These are phyloP conservation scores for Kuraishia capsulata DNA, from an alignment of 805 yeast species.

Conservation along the genomic window DNA sequence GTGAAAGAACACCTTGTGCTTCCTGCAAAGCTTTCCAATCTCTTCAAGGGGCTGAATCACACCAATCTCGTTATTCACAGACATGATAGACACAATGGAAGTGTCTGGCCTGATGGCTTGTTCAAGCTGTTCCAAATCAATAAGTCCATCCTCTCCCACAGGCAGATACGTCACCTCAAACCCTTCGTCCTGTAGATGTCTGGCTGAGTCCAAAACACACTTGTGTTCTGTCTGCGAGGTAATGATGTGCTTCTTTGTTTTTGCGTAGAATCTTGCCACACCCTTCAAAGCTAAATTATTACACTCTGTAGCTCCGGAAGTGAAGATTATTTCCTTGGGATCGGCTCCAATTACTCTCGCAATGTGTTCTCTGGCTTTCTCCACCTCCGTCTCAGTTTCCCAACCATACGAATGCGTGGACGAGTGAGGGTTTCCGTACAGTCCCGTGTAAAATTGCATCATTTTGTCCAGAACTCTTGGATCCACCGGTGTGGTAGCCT, in stretches of 20 bases:
- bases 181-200: slow-evolving; percentile 94
- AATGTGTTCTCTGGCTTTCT: slow-evolving; percentile 71
- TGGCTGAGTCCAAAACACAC: slow-evolving; percentile 95
- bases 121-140: slow-evolving; percentile 69
- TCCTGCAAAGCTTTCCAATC: slow-evolving; percentile 81
- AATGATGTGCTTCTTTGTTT: slow-evolving; percentile 86
- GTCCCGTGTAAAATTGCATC: slow-evolving; percentile 81
- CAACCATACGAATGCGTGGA: slow-evolving; percentile 97
- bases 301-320: slow-evolving; percentile 96
- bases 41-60: slow-evolving; percentile 94
- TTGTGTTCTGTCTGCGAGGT: slow-evolving; percentile 97
- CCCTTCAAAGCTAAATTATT: slow-evolving; percentile 95
- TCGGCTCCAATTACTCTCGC: slow-evolving; percentile 87
- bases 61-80: slow-evolving; percentile 97
- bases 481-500: slow-evolving; percentile 97
- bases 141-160: slow-evolving; percentile 72
- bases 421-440: slow-evolving; percentile 97
- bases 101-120: slow-evolving; percentile 86
- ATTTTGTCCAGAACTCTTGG: slow-evolving; percentile 90
- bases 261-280: slow-evolving; percentile 85
- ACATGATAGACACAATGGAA: slow-evolving; percentile 85
- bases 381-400: slow-evolving; percentile 95
- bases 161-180: slow-evolving; percentile 91
- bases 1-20: slow-evolving; percentile 89
- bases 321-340: slow-evolving; percentile 93